Percentiles rank a stretch among this genome's conserved stretches.
Conservation (phyloP, 2,329 filamentous ascomycete species). For the Colletotrichum truncatum region DNA sequence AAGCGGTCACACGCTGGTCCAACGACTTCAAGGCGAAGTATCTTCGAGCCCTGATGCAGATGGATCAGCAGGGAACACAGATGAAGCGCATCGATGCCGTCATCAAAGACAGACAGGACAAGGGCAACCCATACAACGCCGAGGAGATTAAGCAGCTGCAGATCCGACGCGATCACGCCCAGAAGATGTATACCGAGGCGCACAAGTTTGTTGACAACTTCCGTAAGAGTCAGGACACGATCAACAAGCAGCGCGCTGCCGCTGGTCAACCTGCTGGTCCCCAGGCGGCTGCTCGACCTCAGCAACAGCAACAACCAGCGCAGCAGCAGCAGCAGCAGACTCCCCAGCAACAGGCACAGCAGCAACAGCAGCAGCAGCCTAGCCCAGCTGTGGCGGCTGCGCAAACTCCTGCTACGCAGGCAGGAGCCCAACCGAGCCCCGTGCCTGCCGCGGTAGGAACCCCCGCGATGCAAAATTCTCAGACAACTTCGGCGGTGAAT, state of each 20-base stretch:
- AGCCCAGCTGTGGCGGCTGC: slow-evolving; percentile 25
- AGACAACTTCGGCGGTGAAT: slow-evolving; percentile 47
- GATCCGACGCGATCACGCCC: slow-evolving; percentile 52
- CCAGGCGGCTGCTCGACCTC: slow-evolving; percentile 7
- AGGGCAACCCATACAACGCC: slow-evolving; percentile 52
- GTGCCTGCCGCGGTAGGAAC: slow-evolving; percentile 1
- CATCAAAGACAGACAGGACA: slow-evolving; percentile 51
- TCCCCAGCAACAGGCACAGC: slow-evolving; percentile 37
- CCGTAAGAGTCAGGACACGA: slow-evolving; percentile 52
- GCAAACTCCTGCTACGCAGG: slow-evolving; percentile 36
- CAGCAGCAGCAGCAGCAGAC: slow-evolving; percentile 32
- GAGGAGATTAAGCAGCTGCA: slow-evolving; percentile 58
- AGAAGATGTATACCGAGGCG: slow-evolving; percentile 57
- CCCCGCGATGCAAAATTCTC: slow-evolving; percentile 31
- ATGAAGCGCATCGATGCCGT: slow-evolving; percentile 52
- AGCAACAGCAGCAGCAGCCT: slow-evolving; percentile 37
- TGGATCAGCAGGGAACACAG: slow-evolving; percentile 55
- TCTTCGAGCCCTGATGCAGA: slow-evolving; percentile 55
- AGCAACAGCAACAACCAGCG: slow-evolving; percentile 33
- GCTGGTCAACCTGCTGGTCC: slow-evolving; percentile 34
- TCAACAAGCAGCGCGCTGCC: slow-evolving; percentile 36
- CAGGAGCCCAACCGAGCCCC: slow-evolving; percentile 29
- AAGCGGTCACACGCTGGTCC: slow-evolving; percentile 57
- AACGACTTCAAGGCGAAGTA: slow-evolving; percentile 58
- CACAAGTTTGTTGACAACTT: slow-evolving; percentile 58